Percentiles rank a stretch among this genome's conserved stretches.
Conservation (phyloP, 305 asterid species). For the Fraxinus floribunda region DNA sequence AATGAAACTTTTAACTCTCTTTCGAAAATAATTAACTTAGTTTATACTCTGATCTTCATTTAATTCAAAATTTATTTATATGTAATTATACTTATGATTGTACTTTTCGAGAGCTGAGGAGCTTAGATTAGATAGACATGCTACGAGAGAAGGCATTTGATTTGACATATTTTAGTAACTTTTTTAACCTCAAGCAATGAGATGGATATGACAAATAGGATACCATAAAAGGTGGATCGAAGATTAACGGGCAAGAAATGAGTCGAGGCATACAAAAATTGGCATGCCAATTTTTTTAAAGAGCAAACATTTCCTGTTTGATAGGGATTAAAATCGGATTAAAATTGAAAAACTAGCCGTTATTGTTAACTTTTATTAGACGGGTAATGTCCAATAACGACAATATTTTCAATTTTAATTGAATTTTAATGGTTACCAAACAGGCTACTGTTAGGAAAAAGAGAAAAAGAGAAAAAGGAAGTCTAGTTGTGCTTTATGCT, state of each 20-base stretch:
- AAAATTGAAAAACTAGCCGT: too few relatives aligned
- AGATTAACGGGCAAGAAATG: too few relatives aligned
- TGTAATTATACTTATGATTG: neutral
- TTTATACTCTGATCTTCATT: neutral
- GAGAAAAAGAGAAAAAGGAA: too few relatives aligned
- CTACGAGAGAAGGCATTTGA: neutral
- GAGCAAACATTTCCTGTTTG: neutral
- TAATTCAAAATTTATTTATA: too few relatives aligned
- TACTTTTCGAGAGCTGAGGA: neutral
- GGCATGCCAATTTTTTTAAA: neutral
- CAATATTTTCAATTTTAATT: too few relatives aligned
- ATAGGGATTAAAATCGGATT: too few relatives aligned
- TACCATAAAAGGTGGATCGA: too few relatives aligned
- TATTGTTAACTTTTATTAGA: too few relatives aligned
- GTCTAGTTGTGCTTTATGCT: neutral
- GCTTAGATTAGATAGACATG: neutral
- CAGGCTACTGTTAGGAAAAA: too few relatives aligned
- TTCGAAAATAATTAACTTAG: neutral
- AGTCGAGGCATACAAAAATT: neutral
- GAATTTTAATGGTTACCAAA: too few relatives aligned
- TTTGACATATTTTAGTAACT: neutral
- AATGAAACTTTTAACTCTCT: too few relatives aligned
- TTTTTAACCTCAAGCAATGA: neutral
- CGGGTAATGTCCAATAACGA: too few relatives aligned
- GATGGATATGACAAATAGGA: neutral